Evolutionary conservation across 2,329 filamentous ascomycete genomes (phyloP), one percentile per base, ranked within the genome.

Genomic region (Tolypocladium inflatum): DNA sequence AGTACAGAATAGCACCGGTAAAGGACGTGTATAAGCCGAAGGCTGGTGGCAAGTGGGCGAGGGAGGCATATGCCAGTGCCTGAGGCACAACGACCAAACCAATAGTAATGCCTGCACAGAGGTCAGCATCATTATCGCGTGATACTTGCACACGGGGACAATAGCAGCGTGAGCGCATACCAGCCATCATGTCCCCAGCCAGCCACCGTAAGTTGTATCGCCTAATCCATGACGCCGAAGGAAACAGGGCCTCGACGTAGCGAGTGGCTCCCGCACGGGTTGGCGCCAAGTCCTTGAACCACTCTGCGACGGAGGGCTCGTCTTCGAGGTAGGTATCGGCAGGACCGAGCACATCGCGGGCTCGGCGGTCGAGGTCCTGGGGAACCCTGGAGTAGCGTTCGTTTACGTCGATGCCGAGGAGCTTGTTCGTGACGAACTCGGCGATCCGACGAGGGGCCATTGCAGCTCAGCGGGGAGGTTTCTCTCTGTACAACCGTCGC

Each of bases 1-100:
- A 92, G 73, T 93, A 93, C 56, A 91, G 78, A 56, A 90, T 73
- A 38, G 90, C 88, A 55, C 89, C 89, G 70, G 91, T 88, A 67
- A 93, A 93, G 0, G 89, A 91, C 0, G 89, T 90, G 72, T 93
- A 93, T 0, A 93, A 76, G 41, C 89, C 89, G 65, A 83, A 92
- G 64, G 91, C 80, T 3, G 85, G 80, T 0, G 80, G 78, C 19
- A 93, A 75, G 48, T 84, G 76, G 30, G 89, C 89, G 26, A 93
- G 77, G 39, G 85, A 74, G 15, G 89, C 88, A 68, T 93, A 93
- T 0, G 89, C 88, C 86, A 92, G 89, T 58, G 86, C 85, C 72
- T 92, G 89, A 5, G 89, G 89, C 53, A 91, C 85, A 35, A 91
- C 87, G 15, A 91, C 88, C 55, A 87, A 81, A 45, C 88, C 88